A percentile compares a stretch with the other conserved stretches of the same genome.
Conservation (phyloP, 2,329 filamentous ascomycete species). For the Phaeoacremonium minimum region DNA sequence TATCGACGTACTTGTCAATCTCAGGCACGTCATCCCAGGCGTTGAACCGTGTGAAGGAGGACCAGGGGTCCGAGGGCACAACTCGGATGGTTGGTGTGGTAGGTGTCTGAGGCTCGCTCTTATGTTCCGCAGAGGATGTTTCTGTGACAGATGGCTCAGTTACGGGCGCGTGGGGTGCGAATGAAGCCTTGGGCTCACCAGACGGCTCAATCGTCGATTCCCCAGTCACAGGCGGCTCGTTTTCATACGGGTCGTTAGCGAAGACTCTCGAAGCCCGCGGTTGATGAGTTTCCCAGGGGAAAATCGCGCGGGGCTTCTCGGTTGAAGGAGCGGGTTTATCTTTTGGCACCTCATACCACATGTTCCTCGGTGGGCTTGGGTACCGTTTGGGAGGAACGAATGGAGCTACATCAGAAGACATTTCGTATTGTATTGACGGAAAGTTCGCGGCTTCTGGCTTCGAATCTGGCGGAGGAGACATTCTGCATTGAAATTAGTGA, state of each 20-base stretch:
- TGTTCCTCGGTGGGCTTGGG: conserved; percentile 77
- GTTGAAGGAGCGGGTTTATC: conserved; percentile 49
- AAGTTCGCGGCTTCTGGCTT: conserved; percentile 84
- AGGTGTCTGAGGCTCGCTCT: conserved; percentile 41
- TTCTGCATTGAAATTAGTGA: conserved; percentile 36
- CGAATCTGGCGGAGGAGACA: conserved; percentile 60
- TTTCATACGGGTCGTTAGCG: conserved; percentile 40
- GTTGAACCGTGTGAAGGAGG: conserved; percentile 70
- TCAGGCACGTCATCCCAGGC: conserved; percentile 91
- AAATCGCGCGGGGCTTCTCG: conserved; percentile 64
- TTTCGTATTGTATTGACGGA: conserved; percentile 72
- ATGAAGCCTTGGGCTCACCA: conserved; percentile 17
- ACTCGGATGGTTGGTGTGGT: conserved; percentile 41
- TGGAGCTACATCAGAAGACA: conserved; percentile 70
- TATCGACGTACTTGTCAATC: conserved; percentile 83
- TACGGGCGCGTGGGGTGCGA: conserved; percentile 6
- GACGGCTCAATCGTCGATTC: conserved; percentile 17
- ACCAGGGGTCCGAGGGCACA: conserved; percentile 60
- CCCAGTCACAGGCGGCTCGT: conserved; percentile 19
- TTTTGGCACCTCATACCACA: conserved; percentile 82
- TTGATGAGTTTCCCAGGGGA: conserved; percentile 81
- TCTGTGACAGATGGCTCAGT: conserved; percentile 30
- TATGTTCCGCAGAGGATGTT: conserved; percentile 26
- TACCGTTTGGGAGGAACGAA: conserved; percentile 76
- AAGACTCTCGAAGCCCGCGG: conserved; percentile 64